Percentiles rank a stretch among this genome's conserved stretches.
Conservation (phyloP, 257 asterid species). For the Rubia yunnanensis region DNA sequence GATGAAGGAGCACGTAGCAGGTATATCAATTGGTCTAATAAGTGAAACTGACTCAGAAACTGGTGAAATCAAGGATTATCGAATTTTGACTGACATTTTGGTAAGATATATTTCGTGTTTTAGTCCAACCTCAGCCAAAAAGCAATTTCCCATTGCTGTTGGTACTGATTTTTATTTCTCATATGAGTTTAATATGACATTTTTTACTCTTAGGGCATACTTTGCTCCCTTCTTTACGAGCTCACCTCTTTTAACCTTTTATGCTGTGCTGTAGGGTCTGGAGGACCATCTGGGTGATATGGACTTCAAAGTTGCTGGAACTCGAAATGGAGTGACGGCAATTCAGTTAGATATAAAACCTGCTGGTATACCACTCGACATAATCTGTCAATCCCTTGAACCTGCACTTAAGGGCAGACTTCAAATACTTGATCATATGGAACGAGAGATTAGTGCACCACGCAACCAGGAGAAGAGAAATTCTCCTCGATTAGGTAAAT, state of each 20-base stretch:
- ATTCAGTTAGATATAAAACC: slow-evolving; percentile 97
- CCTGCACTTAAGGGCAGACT: slow-evolving; percentile 71
- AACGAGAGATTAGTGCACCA: slow-evolving; percentile 64
- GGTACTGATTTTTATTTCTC: neutral
- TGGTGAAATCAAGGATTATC: slow-evolving; percentile 79
- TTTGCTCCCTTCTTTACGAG: neutral
- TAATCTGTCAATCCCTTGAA: slow-evolving; percentile 71
- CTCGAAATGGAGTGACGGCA: slow-evolving; percentile 83
- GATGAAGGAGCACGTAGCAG: slow-evolving; percentile 81
- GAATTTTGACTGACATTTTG: slow-evolving; percentile 82
- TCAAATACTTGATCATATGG: slow-evolving; percentile 91
- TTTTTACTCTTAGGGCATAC: neutral
- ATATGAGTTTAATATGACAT: neutral
- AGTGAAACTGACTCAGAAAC: slow-evolving; percentile 71
- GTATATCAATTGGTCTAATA: slow-evolving; percentile 85
- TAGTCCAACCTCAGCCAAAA: neutral
- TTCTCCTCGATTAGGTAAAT: slow-evolving; percentile 67
- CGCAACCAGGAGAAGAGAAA: slow-evolving; percentile 65
- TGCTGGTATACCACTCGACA: slow-evolving; percentile 92
- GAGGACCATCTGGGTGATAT: slow-evolving; percentile 99
- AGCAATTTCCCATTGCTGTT: neutral
- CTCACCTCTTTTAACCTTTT: slow-evolving; percentile 5
- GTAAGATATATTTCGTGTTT: slow-evolving; percentile 28
- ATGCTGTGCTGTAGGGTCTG: slow-evolving; percentile 53
- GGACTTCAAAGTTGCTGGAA: slow-evolving; percentile 98